A percentile compares a stretch with the other conserved stretches of the same genome.
phyloP scores from a whole-genome alignment of 208 protist species.

The Leishmania tarentolae region DNA sequence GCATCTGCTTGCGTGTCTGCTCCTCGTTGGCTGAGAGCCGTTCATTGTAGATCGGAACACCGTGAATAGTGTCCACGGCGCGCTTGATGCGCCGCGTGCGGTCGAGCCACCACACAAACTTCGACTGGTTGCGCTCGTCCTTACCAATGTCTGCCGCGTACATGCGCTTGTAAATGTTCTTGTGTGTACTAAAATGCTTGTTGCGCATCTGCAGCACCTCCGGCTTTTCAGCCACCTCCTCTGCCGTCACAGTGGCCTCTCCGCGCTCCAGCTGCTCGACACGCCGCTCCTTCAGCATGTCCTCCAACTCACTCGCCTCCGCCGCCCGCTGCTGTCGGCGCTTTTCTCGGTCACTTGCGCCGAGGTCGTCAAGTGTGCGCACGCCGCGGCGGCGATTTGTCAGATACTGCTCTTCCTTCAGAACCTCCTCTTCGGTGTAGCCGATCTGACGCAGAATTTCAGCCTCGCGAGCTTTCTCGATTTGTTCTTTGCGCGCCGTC shows the following conservation, averaged over 20 bases:
- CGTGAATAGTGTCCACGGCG: constrained; percentile 80
- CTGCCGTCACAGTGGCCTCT: constrained; percentile 44
- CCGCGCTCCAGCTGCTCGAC: constrained; percentile 78
- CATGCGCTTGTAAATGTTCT: constrained; percentile 56
- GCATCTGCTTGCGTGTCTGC: constrained; percentile 82
- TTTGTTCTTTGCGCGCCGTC: constrained; percentile 66
- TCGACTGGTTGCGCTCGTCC: constrained; percentile 60
- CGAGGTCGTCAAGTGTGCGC: constrained; percentile 79
- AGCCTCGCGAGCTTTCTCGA: constrained; percentile 79
- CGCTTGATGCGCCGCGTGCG: constrained; percentile 75
- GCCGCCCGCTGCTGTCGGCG: constrained; percentile 49
- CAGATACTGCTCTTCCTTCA: constrained; percentile 77
- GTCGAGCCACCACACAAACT: constrained; percentile 88
- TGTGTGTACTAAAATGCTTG: constrained; percentile 44
- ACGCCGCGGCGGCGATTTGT: constrained; percentile 73
- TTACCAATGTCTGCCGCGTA: constrained; percentile 77
- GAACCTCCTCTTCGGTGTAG: constrained; percentile 78
- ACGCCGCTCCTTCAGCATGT: constrained; percentile 74
- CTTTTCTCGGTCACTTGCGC: constrained; percentile 65
- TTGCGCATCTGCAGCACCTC: constrained; percentile 48
- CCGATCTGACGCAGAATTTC: constrained; percentile 79
- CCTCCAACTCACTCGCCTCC: constrained; percentile 64
- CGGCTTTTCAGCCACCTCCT: constrained; percentile 58
- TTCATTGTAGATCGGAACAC: constrained; percentile 87
- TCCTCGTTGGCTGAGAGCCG: constrained; percentile 81